These are phyloP conservation scores for Singerocomus rubriflavus DNA, from an alignment of 1,284 basidiomycete species.

Conservation along the genomic window DNA sequence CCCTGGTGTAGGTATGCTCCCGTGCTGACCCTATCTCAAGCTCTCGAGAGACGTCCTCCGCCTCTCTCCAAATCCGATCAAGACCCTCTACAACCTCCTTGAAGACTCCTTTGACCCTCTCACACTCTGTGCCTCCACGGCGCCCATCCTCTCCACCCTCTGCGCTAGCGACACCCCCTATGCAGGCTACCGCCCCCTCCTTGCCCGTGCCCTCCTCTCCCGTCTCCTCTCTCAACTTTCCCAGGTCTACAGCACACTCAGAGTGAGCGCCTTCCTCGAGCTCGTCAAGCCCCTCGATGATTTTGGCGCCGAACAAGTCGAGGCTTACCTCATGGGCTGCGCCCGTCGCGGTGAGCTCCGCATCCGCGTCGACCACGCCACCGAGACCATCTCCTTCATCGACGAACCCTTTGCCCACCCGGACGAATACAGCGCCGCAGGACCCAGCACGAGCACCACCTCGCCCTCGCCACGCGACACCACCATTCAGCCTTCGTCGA, in stretches of 20 bases:
- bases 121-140: slow-evolving; percentile 79
- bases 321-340: slow-evolving; percentile 92
- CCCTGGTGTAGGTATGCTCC: neutral
- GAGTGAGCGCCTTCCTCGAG: slow-evolving; percentile 71
- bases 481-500: slow-evolving; percentile 62
- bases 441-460: slow-evolving; percentile 13
- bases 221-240: slow-evolving; percentile 93
- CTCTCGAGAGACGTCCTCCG: slow-evolving; percentile 85
- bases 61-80: slow-evolving; percentile 74
- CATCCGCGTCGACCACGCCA: slow-evolving; percentile 89
- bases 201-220: slow-evolving; percentile 91
- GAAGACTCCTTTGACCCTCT: slow-evolving; percentile 96
- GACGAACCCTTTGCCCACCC: slow-evolving; percentile 65
- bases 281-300: slow-evolving; percentile 74
- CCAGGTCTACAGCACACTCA: slow-evolving; percentile 92
- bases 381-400: slow-evolving; percentile 83
- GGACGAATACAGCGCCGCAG: slow-evolving; percentile 38
- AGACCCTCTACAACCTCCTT: slow-evolving; percentile 85
- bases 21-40: slow-evolving; percentile 32
- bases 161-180: slow-evolving; percentile 45
- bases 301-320: slow-evolving; percentile 76
- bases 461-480: slow-evolving; percentile 15
- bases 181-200: slow-evolving; percentile 82
- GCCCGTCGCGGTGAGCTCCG: slow-evolving; percentile 86
- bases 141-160: slow-evolving; percentile 77